These are phyloP conservation scores for Sugiyamaella chiloensis DNA, from an alignment of 805 yeast species.

Conservation along the genomic window DNA sequence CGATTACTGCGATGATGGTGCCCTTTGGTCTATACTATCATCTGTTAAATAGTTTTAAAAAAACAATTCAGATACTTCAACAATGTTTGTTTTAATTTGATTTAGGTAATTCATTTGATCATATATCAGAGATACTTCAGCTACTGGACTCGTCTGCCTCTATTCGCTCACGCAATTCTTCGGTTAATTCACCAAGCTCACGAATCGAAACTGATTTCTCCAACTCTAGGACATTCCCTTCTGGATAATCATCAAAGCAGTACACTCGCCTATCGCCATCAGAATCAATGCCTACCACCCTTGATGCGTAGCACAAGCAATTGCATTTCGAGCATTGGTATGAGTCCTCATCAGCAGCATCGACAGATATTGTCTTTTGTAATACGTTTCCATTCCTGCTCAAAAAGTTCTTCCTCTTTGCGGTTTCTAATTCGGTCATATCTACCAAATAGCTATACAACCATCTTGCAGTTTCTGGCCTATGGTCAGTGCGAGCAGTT, in stretches of 20 bases:
- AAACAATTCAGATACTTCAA: too few relatives aligned
- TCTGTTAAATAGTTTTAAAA: background rate
- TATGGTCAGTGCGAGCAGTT: conserved; percentile 19
- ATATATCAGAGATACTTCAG: too few relatives aligned
- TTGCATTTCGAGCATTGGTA: conserved; percentile 26
- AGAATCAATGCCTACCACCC: conserved; percentile 17
- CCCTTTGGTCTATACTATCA: conserved; percentile 64
- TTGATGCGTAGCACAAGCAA: conserved; percentile 24
- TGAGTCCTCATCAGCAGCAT: conserved; percentile 21
- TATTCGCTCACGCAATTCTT: conserved; percentile 2
- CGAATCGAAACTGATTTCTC: conserved; percentile 3
- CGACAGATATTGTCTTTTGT: conserved; percentile 7
- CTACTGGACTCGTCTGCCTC: too few relatives aligned
- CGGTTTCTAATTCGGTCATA: background rate
- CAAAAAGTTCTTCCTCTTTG: background rate
- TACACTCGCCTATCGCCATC: conserved; percentile 9
- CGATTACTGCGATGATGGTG: conserved; percentile 68
- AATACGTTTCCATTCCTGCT: conserved; percentile 1
- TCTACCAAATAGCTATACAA: conserved; percentile 11
- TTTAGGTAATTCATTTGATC: too few relatives aligned
- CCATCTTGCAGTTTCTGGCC: conserved; percentile 24
- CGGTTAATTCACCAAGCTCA: conserved; percentile 4
- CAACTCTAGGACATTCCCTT: background rate
- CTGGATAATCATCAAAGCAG: conserved; percentile 16
- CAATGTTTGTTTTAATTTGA: too few relatives aligned